Evolutionary conservation across 768 basidiomycete species (phyloP).

Genomic region (Lentinula sp.): DNA sequence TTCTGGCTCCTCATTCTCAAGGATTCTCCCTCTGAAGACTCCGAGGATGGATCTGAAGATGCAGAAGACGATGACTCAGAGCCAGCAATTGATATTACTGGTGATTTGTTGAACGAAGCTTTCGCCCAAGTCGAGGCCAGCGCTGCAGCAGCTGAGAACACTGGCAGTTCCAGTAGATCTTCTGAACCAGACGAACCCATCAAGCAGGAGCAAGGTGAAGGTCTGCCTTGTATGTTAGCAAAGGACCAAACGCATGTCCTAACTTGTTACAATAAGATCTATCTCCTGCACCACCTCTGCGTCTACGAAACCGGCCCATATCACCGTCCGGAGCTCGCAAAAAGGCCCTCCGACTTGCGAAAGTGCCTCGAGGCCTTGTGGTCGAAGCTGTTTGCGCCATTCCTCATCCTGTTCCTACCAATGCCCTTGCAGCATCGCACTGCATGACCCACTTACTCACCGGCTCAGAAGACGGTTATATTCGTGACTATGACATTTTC

Average conservation of each 20-base stretch:
- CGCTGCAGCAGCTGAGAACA: conserved; percentile 9
- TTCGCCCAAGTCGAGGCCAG: conserved; percentile 18
- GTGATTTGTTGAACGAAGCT: conserved; percentile 18
- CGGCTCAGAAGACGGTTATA: conserved; percentile 90
- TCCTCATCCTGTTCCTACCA: conserved; percentile 82
- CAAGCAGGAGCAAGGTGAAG: neutral
- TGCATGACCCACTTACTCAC: conserved; percentile 89
- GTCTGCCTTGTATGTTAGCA: neutral
- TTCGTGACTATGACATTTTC: conserved; percentile 90
- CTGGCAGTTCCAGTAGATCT: conserved; percentile 9
- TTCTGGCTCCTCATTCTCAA: conserved; percentile 15
- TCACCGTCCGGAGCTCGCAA: conserved; percentile 55
- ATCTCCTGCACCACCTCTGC: conserved; percentile 25
- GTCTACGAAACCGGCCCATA: conserved; percentile 33
- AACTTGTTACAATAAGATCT: conserved; percentile 13
- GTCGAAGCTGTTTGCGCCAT: conserved; percentile 91
- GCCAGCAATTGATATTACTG: conserved; percentile 22
- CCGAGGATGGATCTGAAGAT: conserved; percentile 22
- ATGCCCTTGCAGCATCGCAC: conserved; percentile 78
- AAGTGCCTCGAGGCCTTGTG: conserved; percentile 58
- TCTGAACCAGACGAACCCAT: neutral
- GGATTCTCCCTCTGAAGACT: conserved; percentile 49
- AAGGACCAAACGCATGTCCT: neutral
- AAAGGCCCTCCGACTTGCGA: conserved; percentile 28
- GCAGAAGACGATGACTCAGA: conserved; percentile 49